These are phyloP conservation scores for Pisolithus albus DNA, from an alignment of 768 basidiomycete species.

Conservation along the genomic window DNA sequence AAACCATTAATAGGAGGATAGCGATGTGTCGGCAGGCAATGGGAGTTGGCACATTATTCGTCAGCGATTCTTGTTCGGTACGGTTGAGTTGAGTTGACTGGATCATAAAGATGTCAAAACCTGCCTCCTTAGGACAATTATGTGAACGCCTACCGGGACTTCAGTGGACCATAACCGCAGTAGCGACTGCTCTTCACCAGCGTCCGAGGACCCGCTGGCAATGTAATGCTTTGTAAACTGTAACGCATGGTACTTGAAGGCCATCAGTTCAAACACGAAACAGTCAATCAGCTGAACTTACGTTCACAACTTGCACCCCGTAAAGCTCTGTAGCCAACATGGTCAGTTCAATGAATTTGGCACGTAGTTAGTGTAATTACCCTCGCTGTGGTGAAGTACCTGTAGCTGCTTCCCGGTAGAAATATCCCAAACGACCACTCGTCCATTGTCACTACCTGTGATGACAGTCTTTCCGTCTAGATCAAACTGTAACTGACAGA, in stretches of 20 bases:
- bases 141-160: neutral
- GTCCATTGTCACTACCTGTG: slow-evolving; percentile 2
- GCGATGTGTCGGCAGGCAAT: no score
- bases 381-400: neutral
- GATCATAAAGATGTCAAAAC: no score
- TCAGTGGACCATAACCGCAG: neutral
- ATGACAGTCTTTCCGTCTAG: neutral
- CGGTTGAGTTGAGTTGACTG: no score
- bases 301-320: neutral
- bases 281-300: neutral
- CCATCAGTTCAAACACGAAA: neutral
- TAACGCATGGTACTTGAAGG: neutral
- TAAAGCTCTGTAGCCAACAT: neutral
- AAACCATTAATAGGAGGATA: no score
- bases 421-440: neutral
- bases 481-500: neutral
- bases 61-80: no score
- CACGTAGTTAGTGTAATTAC: neutral
- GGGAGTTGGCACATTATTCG: no score
- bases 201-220: neutral
- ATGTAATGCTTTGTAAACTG: neutral
- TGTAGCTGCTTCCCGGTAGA: neutral
- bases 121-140: no score
- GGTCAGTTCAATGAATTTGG: neutral
- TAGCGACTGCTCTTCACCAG: neutral